phyloP scores from a whole-genome alignment of 148 eudicot species.

The Oxyria digyna region DNA sequence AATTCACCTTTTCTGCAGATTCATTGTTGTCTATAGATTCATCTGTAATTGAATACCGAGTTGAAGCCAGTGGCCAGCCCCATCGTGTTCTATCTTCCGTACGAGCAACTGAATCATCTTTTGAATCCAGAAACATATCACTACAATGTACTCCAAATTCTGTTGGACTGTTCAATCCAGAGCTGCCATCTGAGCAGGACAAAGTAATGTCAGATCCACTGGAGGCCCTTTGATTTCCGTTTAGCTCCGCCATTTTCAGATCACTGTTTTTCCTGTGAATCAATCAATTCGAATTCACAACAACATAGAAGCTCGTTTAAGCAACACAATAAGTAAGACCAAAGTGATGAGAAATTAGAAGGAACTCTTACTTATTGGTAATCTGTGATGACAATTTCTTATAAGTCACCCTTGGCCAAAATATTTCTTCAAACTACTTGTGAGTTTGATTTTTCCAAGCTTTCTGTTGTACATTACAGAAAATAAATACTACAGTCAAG shows the following conservation, averaged over 20 bases:
- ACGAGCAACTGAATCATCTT: neutral
- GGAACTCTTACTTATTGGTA: conserved; percentile 48
- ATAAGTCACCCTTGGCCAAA: conserved; percentile 40
- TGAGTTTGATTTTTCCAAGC: conserved; percentile 19
- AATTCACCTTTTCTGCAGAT: conserved; percentile 49
- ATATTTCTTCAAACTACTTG: conserved; percentile 44
- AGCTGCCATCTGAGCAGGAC: conserved; percentile 69
- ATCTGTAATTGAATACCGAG: conserved; percentile 29
- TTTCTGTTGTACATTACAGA: conserved; percentile 29
- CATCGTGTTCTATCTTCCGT: conserved; percentile 33
- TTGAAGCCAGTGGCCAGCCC: conserved; percentile 50
- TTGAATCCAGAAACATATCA: conserved; percentile 17
- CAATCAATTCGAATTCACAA: conserved; percentile 11
- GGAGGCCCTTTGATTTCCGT: conserved; percentile 36
- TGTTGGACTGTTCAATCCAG: conserved; percentile 53
- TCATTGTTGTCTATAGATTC: conserved; percentile 39
- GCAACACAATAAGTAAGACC: neutral
- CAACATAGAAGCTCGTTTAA: neutral
- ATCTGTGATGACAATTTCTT: conserved; percentile 27
- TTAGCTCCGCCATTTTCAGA: conserved; percentile 27
- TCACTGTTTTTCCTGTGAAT: conserved; percentile 38
- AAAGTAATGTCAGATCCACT: conserved; percentile 80
- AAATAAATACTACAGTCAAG: conserved; percentile 9
- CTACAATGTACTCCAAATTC: conserved; percentile 26
- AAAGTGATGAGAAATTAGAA: neutral